phyloP scores from a whole-genome alignment of 345 rosid species.

The Nasturtium officinale region DNA sequence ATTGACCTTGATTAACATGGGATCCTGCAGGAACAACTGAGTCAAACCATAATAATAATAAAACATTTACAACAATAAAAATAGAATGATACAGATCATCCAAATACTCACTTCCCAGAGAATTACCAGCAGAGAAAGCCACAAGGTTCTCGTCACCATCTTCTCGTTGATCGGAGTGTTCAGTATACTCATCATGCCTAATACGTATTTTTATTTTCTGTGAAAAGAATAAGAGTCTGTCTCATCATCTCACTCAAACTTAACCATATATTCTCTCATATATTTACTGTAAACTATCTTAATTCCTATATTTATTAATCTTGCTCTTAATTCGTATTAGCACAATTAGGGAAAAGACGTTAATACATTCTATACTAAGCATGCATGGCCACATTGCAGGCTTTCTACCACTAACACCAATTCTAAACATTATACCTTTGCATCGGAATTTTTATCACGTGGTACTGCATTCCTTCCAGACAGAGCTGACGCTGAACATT shows the following conservation, averaged over 20 bases:
- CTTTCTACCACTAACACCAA: slow-evolving; percentile 11
- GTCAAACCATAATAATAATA: not conserved
- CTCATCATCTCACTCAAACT: slow-evolving; percentile 62
- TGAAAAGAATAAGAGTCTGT: slow-evolving; percentile 55
- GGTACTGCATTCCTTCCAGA: slow-evolving; percentile 60
- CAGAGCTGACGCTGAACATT: slow-evolving; percentile 60
- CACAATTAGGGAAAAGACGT: slow-evolving; percentile 48
- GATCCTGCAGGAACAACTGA: slow-evolving; percentile 42
- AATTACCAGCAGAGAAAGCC: slow-evolving; percentile 55
- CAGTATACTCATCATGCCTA: slow-evolving; percentile 55
- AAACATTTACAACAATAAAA: not conserved
- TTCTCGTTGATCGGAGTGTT: slow-evolving; percentile 62
- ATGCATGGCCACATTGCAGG: slow-evolving; percentile 27
- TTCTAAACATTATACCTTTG: slow-evolving; percentile 1
- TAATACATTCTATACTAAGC: slow-evolving; percentile 37
- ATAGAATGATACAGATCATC: slow-evolving; percentile 13
- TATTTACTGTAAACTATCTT: slow-evolving; percentile 40
- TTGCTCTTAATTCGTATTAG: slow-evolving; percentile 53
- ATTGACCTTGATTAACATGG: slow-evolving; percentile 63
- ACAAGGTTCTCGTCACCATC: slow-evolving; percentile 72
- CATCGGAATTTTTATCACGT: slow-evolving; percentile 55
- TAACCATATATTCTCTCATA: slow-evolving; percentile 49
- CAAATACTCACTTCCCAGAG: slow-evolving; percentile 70
- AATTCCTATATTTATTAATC: slow-evolving; percentile 51
- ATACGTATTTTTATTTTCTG: slow-evolving; percentile 54